Evolutionary conservation across 495 filamentous ascomycete species (phyloP), one percentile per base, ranked within the genome.

Genomic region (Penicillium cinerascens): DNA sequence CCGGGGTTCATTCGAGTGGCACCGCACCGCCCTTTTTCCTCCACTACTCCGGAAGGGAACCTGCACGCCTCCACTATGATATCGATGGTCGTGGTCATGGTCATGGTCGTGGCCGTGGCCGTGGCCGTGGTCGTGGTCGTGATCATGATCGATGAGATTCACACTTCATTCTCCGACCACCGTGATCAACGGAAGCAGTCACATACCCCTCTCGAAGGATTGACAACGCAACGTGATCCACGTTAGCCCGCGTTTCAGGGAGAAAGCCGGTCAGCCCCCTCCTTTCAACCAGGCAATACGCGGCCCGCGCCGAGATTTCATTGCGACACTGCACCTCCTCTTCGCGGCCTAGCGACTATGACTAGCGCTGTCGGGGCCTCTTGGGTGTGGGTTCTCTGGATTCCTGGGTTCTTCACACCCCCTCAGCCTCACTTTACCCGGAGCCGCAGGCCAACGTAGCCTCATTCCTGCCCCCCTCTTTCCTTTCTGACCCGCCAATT

Each of bases 401-500:
- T 33, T 33, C 17, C 20, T 48, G 48, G 36, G n/a, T 57, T 49
- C 48, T 58, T 56, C 38, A 49, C 16, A 11, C 47, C 47, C 44
- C 40, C 38, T 63, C 56, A 66, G 63, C 63, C 60, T 66, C 63
- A 66, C 55, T 58, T 54, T 45, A 41, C 51, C 45, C 55, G 58
- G 63, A 66, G 63, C 63, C 63, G 63, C 63, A 63, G 56, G 53
- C 54, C 37, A 45, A 47, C 42, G 35, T 42, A 63, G 59, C 63
- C 63, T 62, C 59, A 63, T 54, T 47, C 40, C 42, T 38, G 36
- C 26, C 36, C 42, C 42, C 42, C 45, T 52, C 42, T 29, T 52
- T 27, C 22, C 26, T 18, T 15, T 29, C 20, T 47, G 18, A 9
- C 26, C 29, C 10, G 23, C 45, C 45, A 36, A 23, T 23, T 16